Percentiles rank a stretch among this genome's conserved stretches.
Evolutionary conservation across 2,329 filamentous ascomycete species (phyloP).

Genomic region (Arthroderma sp.): DNA sequence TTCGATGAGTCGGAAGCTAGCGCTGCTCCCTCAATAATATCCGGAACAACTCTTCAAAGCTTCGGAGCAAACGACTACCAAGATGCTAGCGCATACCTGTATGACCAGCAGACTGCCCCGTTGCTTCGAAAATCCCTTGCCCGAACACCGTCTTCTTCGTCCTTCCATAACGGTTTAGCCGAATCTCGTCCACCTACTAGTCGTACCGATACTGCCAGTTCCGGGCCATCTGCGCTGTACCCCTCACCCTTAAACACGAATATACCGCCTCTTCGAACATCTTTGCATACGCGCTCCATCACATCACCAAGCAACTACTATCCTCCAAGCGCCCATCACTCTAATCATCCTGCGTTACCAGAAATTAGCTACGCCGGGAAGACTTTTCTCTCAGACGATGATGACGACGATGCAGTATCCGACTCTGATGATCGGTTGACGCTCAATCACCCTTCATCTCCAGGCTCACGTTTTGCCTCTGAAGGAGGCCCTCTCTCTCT

Average conservation of each 20-base stretch:
- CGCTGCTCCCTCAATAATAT: slow-evolving; percentile 35
- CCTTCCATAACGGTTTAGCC: slow-evolving; percentile 78
- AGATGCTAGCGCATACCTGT: slow-evolving; percentile 67
- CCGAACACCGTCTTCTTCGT: slow-evolving; percentile 56
- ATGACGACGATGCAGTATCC: slow-evolving; percentile 63
- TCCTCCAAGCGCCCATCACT: slow-evolving; percentile 20
- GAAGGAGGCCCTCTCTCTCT: slow-evolving; percentile 31
- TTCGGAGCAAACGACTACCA: slow-evolving; percentile 49
- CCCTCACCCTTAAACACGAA: slow-evolving; percentile 33
- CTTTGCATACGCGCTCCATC: slow-evolving; percentile 66
- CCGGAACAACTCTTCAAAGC: slow-evolving; percentile 25
- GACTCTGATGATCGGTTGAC: slow-evolving; percentile 60
- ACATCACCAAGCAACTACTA: slow-evolving; percentile 58
- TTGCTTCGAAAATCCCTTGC: slow-evolving; percentile 72
- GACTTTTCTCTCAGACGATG: slow-evolving; percentile 63
- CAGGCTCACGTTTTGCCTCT: slow-evolving; percentile 11
- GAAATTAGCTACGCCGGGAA: slow-evolving; percentile 41
- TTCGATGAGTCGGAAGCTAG: slow-evolving; percentile 55
- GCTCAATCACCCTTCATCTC: slow-evolving; percentile 15
- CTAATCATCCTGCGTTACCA: slow-evolving; percentile 13
- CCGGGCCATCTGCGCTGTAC: slow-evolving; percentile 42
- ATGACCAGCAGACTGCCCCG: slow-evolving; percentile 84
- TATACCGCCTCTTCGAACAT: slow-evolving; percentile 42
- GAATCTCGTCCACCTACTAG: slow-evolving; percentile 52
- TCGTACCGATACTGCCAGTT: slow-evolving; percentile 40